These are phyloP conservation scores for Rasamsonia emersonii DNA, from an alignment of 2,329 filamentous ascomycete species.

Conservation along the genomic window DNA sequence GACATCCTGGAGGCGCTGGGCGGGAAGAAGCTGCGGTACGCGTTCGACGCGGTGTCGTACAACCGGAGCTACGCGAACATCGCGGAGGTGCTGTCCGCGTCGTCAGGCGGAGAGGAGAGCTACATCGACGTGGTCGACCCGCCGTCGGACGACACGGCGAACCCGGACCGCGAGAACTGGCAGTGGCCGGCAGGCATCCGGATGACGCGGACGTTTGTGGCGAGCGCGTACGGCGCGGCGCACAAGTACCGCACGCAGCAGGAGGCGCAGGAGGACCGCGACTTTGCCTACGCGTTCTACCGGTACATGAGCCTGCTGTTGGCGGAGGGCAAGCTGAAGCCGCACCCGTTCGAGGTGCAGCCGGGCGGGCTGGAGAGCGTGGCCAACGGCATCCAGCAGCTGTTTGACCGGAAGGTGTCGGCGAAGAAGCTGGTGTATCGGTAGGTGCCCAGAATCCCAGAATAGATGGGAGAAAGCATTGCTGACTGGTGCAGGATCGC, in stretches of 20 bases:
- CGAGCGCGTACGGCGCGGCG: not conserved
- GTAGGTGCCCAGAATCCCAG: too few species aligned
- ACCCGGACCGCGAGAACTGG: not conserved
- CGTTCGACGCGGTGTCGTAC: too few species aligned
- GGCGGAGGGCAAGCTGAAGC: not conserved
- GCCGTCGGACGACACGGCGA: not conserved
- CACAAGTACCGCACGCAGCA: not conserved
- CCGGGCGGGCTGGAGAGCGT: not conserved
- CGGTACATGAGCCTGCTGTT: not conserved
- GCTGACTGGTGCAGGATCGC: too few species aligned
- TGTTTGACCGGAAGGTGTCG: conserved; percentile 1
- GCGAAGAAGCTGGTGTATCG: conserved; percentile 1
- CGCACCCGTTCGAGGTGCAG: conserved; percentile 1
- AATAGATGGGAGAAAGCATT: too few species aligned
- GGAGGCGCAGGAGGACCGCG: not conserved
- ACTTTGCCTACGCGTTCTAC: conserved; percentile 1
- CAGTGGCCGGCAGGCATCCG: not conserved
- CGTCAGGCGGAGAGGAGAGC: too few species aligned
- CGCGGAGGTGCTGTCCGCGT: too few species aligned
- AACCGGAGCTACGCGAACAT: too few species aligned
- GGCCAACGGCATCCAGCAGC: not conserved
- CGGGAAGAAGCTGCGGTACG: too few species aligned
- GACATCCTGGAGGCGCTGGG: not conserved
- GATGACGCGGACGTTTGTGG: not conserved
- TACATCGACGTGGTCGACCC: conserved; percentile 1